Percentiles rank a stretch among this genome's conserved stretches.
These are phyloP conservation scores for Penicillium sp. DNA, from an alignment of 2,329 filamentous ascomycete species.

Conservation along the genomic window DNA sequence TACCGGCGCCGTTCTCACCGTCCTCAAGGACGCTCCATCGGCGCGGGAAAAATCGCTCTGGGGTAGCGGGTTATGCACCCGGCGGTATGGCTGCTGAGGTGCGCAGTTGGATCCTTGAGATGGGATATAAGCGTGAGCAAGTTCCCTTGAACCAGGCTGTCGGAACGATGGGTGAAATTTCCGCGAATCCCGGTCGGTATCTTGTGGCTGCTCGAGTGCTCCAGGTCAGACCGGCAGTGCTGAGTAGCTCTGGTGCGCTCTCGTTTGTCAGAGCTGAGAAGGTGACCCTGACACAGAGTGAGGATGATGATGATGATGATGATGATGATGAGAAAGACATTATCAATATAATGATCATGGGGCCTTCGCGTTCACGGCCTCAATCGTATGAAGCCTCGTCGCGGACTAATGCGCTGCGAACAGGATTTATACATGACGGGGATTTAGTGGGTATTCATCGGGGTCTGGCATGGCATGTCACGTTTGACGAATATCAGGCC, in stretches of 20 bases:
- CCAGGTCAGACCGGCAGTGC: slow-evolving; percentile 22
- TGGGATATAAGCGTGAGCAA: slow-evolving; percentile 41
- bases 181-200: slow-evolving; percentile 24
- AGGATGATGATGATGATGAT: neutral
- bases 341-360: slow-evolving; percentile 39
- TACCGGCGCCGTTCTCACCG: slow-evolving; percentile 45
- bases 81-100: slow-evolving; percentile 50
- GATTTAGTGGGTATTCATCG: slow-evolving; percentile 40
- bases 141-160: neutral
- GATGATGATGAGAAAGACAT: neutral
- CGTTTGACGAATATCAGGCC: slow-evolving; percentile 28
- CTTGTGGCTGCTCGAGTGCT: slow-evolving; percentile 28
- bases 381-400: neutral
- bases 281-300: neutral
- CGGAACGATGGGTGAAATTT: neutral
- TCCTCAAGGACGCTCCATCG: slow-evolving; percentile 40
- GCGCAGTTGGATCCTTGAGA: slow-evolving; percentile 51
- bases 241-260: slow-evolving; percentile 37
- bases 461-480: slow-evolving; percentile 46
- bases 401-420: neutral
- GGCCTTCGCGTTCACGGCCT: slow-evolving; percentile 30
- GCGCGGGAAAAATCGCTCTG: slow-evolving; percentile 36
- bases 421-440: slow-evolving; percentile 22
- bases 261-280: slow-evolving; percentile 30
- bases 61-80: slow-evolving; percentile 38